These are phyloP conservation scores for Rhododendron kiyosumense DNA, from an alignment of 148 eudicot species.

Conservation along the genomic window DNA sequence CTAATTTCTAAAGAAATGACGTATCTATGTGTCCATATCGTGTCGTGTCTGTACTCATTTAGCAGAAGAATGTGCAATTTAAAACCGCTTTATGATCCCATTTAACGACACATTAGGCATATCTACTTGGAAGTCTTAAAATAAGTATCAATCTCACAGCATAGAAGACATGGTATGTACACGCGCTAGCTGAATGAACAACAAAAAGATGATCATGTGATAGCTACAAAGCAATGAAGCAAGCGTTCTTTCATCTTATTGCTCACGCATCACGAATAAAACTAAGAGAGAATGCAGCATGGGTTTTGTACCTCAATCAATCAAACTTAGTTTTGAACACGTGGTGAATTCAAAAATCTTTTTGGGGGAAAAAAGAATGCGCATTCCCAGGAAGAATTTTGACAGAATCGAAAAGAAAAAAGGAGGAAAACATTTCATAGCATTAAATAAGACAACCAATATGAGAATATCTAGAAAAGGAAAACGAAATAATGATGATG, in stretches of 20 bases:
- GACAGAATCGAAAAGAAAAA: no score
- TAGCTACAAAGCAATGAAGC: neutral
- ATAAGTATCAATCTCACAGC: neutral
- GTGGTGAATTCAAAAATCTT: no score
- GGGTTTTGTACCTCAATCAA: neutral
- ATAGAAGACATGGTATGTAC: neutral
- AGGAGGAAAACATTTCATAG: neutral
- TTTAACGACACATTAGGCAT: neutral
- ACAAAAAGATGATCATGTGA: neutral
- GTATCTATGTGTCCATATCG: no score
- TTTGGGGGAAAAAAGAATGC: neutral
- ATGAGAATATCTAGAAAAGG: neutral
- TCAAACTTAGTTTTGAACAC: no score
- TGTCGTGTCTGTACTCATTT: no score
- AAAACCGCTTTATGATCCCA: neutral
- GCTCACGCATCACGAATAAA: no score
- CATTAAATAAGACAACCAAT: neutral
- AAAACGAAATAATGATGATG: neutral
- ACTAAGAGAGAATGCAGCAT: neutral
- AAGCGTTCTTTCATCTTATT: neutral
- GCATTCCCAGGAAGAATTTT: neutral
- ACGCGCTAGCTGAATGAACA: neutral
- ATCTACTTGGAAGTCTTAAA: neutral
- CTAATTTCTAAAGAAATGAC: no score
- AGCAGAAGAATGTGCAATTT: neutral